Evolutionary conservation across 495 filamentous ascomycete genomes (phyloP).

Genomic region (Penicillium flavigenum): DNA sequence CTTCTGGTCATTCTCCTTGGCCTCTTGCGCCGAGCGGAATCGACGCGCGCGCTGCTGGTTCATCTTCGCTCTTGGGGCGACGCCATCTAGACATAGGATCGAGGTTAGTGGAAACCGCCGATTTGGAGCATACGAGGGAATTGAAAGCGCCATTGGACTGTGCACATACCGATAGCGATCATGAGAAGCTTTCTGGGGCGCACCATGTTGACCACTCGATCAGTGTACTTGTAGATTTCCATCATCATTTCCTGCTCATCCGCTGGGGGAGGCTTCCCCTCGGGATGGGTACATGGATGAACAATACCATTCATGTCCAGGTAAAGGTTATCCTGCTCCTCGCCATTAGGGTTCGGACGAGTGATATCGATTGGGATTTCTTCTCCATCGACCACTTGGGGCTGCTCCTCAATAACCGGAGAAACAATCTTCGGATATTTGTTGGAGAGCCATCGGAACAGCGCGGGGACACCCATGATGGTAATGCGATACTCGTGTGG

Average conservation of each 20-base stretch:
- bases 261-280: slow-evolving; percentile 84
- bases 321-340: slow-evolving; percentile 97
- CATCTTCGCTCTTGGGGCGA: slow-evolving; percentile 94
- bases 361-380: slow-evolving; percentile 80
- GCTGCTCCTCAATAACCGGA: slow-evolving; percentile 79
- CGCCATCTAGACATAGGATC: slow-evolving; percentile 64
- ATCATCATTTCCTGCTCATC: slow-evolving; percentile 99
- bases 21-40: slow-evolving; percentile 91
- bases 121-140: slow-evolving; percentile 8
- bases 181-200: slow-evolving; percentile 91
- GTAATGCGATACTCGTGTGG: slow-evolving; percentile 21
- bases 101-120: slow-evolving; percentile 8
- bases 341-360: slow-evolving; percentile 91
- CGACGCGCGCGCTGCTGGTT: slow-evolving; percentile 92
- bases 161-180: slow-evolving; percentile 88
- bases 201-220: slow-evolving; percentile 97
- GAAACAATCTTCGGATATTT: slow-evolving; percentile 97
- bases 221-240: slow-evolving; percentile 95
- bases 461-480: slow-evolving; percentile 91
- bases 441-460: slow-evolving; percentile 90
- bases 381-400: slow-evolving; percentile 73
- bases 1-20: slow-evolving; percentile 88
- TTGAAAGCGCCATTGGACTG: slow-evolving; percentile 5
- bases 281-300: slow-evolving; percentile 97
- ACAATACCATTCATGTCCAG: slow-evolving; percentile 99